Percentiles rank a stretch among this genome's conserved stretches.
Evolutionary conservation across 2,329 filamentous ascomycete genomes (phyloP).

Genomic region (Ceratocystis harringtonii): DNA sequence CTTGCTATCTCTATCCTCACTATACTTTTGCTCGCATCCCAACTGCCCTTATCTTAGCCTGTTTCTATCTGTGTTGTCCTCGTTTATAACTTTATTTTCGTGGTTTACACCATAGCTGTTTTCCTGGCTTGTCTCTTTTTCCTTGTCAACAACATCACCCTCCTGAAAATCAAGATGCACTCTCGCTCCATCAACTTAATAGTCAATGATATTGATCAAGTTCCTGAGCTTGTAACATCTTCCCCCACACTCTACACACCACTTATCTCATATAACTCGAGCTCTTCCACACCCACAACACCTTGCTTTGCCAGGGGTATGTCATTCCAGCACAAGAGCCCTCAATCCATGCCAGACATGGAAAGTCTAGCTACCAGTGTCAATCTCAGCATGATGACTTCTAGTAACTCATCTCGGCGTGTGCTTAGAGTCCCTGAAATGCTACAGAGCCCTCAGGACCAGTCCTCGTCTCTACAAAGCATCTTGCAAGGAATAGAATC

Average conservation of each 20-base stretch:
- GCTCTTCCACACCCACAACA: not conserved
- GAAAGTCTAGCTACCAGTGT: not conserved
- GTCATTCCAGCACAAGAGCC: not conserved
- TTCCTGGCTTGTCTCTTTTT: not conserved
- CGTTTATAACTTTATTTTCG: not conserved
- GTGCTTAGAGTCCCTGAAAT: not conserved
- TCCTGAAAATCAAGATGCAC: not conserved
- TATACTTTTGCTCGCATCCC: not conserved
- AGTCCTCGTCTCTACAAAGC: not conserved
- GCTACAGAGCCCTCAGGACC: not conserved
- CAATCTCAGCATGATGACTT: not conserved
- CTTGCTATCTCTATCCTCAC: not conserved
- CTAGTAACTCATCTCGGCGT: not conserved
- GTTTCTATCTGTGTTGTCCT: not conserved
- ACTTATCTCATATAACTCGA: not conserved
- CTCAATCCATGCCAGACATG: not conserved
- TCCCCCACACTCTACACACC: not conserved
- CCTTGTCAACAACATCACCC: not conserved
- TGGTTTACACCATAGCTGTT: not conserved
- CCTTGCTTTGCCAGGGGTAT: not conserved
- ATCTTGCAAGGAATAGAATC: not conserved
- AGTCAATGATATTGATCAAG: not conserved
- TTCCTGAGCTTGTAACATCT: not conserved
- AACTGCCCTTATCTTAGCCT: not conserved
- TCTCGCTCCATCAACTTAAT: not conserved